Percentiles rank a stretch among this genome's conserved stretches.
These are phyloP conservation scores for Saccharomyces hybrid DNA, from an alignment of 1,139 yeast species.

Conservation along the genomic window DNA sequence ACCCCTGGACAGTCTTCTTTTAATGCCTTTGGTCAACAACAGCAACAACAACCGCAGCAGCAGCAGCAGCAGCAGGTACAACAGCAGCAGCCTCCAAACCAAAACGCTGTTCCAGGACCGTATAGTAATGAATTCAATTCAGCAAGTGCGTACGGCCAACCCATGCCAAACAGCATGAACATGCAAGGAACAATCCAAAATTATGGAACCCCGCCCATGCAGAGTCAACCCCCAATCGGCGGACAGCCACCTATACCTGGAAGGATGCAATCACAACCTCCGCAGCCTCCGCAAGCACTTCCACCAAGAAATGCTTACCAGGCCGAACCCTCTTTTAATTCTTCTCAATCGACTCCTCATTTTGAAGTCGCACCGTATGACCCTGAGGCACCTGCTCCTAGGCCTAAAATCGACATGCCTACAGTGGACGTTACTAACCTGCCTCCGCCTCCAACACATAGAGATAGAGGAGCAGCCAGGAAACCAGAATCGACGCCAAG, in stretches of 20 bases:
- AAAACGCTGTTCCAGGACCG: conserved; percentile 1
- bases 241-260: neutral
- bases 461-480: conserved; percentile 14
- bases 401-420: conserved; percentile 10
- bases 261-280: neutral
- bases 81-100: conserved; percentile 3
- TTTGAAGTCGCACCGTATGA: conserved; percentile 22
- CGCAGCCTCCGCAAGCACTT: neutral
- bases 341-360: neutral
- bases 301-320: neutral
- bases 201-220: neutral
- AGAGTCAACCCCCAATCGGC: neutral
- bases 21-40: conserved; percentile 4
- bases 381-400: conserved; percentile 14
- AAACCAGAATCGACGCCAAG: neutral
- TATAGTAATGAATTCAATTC: neutral
- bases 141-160: neutral
- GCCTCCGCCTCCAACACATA: conserved; percentile 29
- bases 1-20: neutral
- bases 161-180: neutral
- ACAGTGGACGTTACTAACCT: conserved; percentile 15
- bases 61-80: conserved; percentile 6
- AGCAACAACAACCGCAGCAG: conserved; percentile 5
- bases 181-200: neutral
- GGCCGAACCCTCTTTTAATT: neutral